Percentiles rank a stretch among this genome's conserved stretches.
Conservation (phyloP, 1,139 yeast genomes). For the Williopsis jadinii region DNA sequence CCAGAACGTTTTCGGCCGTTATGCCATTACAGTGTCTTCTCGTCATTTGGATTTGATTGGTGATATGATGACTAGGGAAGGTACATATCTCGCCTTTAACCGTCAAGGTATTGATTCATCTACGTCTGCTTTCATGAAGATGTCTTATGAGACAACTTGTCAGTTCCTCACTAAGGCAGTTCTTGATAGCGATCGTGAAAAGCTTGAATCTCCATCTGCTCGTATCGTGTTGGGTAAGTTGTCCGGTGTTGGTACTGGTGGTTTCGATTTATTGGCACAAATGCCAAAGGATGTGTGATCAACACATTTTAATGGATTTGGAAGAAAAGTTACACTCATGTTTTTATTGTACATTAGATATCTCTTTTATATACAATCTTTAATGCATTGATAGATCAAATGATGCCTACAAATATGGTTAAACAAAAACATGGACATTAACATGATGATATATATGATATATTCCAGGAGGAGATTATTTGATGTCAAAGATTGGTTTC, state of each 20-base stretch:
- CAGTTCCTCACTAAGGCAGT: slow-evolving; percentile 96
- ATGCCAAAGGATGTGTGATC: slow-evolving; percentile 34
- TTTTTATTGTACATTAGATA: too few relatives aligned
- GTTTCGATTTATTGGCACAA: slow-evolving; percentile 78
- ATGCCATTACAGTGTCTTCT: slow-evolving; percentile 87
- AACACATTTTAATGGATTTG: too few relatives aligned
- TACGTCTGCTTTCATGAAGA: slow-evolving; percentile 95
- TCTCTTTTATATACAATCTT: too few relatives aligned
- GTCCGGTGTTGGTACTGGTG: slow-evolving; percentile 91
- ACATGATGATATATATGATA: background rate
- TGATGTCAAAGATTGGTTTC: slow-evolving; percentile 66
- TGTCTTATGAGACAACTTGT: slow-evolving; percentile 98
- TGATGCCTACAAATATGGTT: background rate
- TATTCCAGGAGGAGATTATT: slow-evolving; percentile 9
- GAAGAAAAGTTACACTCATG: too few relatives aligned
- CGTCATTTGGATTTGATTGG: slow-evolving; percentile 97
- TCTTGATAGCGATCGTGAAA: slow-evolving; percentile 84
- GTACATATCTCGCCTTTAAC: slow-evolving; percentile 91
- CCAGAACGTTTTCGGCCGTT: slow-evolving; percentile 91
- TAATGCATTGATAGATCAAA: slow-evolving; percentile 1
- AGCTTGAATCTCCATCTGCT: slow-evolving; percentile 90
- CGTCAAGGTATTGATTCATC: slow-evolving; percentile 97
- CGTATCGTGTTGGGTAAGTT: slow-evolving; percentile 89
- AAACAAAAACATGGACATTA: background rate
- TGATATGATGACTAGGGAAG: slow-evolving; percentile 99